phyloP scores from a whole-genome alignment of 805 yeast species.

The Cyberlindnera subsufficiens region DNA sequence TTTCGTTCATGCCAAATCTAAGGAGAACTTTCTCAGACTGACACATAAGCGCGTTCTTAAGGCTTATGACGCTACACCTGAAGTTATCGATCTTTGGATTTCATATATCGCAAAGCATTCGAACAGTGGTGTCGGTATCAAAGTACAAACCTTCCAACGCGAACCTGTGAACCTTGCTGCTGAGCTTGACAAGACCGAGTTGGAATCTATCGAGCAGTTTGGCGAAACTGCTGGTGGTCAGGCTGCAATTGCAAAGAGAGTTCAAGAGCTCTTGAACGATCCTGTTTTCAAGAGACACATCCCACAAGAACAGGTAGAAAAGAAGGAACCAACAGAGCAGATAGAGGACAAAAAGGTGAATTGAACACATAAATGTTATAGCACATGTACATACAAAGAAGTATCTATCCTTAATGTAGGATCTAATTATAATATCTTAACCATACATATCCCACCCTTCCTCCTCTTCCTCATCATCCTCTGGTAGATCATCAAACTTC shows the following conservation, averaged over 20 bases:
- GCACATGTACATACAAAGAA: constrained; percentile 8
- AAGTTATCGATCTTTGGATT: constrained; percentile 75
- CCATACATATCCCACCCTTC: constrained; percentile 83
- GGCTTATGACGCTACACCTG: constrained; percentile 83
- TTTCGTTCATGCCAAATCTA: constrained; percentile 88
- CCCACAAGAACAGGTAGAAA: constrained; percentile 7
- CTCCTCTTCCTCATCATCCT: constrained; percentile 41
- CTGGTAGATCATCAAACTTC: constrained; percentile 23
- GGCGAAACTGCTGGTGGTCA: constrained; percentile 6
- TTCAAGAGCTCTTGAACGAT: constrained; percentile 61
- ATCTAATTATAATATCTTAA: constrained; percentile 17
- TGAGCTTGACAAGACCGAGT: constrained; percentile 28
- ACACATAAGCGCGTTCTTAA: constrained; percentile 71
- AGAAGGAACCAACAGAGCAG: constrained; percentile 6
- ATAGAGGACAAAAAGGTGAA: constrained; percentile 4
- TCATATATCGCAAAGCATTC: constrained; percentile 73
- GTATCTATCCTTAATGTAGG: not conserved
- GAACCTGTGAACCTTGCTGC: constrained; percentile 43
- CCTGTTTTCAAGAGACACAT: constrained; percentile 60
- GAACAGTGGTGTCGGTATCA: constrained; percentile 77
- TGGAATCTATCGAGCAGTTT: constrained; percentile 4
- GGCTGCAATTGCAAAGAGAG: constrained; percentile 36
- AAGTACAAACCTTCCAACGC: constrained; percentile 56
- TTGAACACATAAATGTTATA: not conserved
- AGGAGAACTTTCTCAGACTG: constrained; percentile 87